Evolutionary conservation across 169 alveolate genomes (phyloP).

Genomic region (Blepharisma undulans): DNA sequence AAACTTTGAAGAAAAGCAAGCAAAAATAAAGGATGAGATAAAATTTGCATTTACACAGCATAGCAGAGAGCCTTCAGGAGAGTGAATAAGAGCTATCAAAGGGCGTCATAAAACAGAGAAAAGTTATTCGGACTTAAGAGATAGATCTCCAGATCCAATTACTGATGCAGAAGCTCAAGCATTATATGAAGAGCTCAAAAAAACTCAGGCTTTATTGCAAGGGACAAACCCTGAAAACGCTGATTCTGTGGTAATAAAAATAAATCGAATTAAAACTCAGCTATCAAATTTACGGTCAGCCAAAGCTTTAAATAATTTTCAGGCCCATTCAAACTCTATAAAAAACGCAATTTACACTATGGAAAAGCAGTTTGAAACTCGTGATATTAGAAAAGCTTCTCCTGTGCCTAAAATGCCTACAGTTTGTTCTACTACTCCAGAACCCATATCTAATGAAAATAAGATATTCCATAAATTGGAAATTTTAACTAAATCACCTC

Average conservation of each 20-base stretch:
- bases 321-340: not conserved
- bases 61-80: not conserved
- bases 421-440: not conserved
- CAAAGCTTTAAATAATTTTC: not conserved
- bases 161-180: not conserved
- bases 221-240: not conserved
- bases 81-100: not conserved
- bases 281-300: conserved; percentile 3
- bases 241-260: not conserved
- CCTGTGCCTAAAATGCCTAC: not conserved
- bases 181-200: not conserved
- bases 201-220: not conserved
- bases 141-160: not conserved
- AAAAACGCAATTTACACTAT: not conserved
- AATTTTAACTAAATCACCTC: not conserved
- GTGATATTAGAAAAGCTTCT: not conserved
- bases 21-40: not conserved
- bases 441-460: not conserved
- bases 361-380: not conserved
- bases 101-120: not conserved
- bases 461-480: not conserved
- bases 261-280: not conserved
- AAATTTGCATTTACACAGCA: not conserved
- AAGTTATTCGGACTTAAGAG: not conserved
- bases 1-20: not conserved